Conservation (phyloP, 140 eudicot genomes). For the Stevia rebaudiana region DNA sequence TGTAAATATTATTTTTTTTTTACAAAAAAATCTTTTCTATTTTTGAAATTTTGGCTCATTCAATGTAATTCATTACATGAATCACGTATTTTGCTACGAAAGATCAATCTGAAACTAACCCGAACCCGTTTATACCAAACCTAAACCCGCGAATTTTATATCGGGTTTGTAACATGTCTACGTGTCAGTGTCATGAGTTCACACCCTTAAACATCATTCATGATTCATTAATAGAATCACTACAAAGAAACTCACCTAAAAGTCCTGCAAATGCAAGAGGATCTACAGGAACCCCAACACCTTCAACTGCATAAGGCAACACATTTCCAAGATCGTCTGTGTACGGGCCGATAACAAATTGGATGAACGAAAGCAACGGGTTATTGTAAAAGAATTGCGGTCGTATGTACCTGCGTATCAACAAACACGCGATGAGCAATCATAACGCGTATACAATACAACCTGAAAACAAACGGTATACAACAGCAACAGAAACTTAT, state of each 20-base stretch:
- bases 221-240: neutral
- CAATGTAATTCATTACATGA: too few species aligned
- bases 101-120: too few species aligned
- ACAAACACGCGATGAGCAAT: neutral
- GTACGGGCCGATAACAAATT: slow-evolving; percentile 85
- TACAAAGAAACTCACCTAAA: slow-evolving; percentile 47
- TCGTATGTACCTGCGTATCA: slow-evolving; percentile 72
- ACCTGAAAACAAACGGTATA: neutral
- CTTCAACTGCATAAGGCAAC: slow-evolving; percentile 94
- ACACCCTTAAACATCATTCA: too few species aligned
- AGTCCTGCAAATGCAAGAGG: slow-evolving; percentile 99
- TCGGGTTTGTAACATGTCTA: neutral
- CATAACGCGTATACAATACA: neutral
- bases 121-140: neutral
- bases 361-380: slow-evolving; percentile 89
- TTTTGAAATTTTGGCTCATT: too few species aligned
- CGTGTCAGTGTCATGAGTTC: neutral
- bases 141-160: neutral
- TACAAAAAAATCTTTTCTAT: too few species aligned
- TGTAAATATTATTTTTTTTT: too few species aligned
- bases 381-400: slow-evolving; percentile 94
- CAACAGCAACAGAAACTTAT: slow-evolving; percentile 37
- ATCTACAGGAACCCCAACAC: slow-evolving; percentile 96
- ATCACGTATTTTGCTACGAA: too few species aligned
- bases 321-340: slow-evolving; percentile 91